Evolutionary conservation across 1,284 basidiomycete species (phyloP).

Genomic region (Cutaneotrichosporon cavernicola): DNA sequence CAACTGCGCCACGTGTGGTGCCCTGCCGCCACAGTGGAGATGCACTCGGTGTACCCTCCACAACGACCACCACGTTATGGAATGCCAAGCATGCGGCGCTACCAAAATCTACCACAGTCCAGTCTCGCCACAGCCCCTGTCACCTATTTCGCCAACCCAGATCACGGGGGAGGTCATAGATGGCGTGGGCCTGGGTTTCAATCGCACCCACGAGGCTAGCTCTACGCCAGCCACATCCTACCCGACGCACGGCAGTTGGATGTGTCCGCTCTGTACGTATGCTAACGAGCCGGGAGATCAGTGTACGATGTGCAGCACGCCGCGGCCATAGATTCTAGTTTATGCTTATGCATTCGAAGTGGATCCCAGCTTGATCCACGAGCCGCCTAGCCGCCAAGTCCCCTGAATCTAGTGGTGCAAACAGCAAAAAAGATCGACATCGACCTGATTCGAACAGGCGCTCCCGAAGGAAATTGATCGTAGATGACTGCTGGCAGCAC

Average conservation of each 20-base stretch:
- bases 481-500: neutral
- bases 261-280: neutral
- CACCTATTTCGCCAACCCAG: neutral
- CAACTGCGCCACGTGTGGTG: neutral
- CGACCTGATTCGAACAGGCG: conserved; percentile 2
- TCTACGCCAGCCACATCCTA: neutral
- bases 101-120: neutral
- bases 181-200: neutral
- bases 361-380: no score
- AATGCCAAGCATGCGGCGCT: neutral
- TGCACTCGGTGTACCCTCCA: neutral
- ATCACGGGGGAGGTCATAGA: neutral
- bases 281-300: neutral
- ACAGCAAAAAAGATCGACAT: neutral
- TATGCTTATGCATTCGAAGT: no score
- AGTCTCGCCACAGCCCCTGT: neutral
- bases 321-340: neutral
- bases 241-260: neutral
- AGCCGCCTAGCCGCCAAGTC: neutral
- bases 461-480: conserved; percentile 2
- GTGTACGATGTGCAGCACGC: neutral
- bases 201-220: neutral
- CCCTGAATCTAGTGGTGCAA: neutral
- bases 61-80: neutral
- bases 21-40: neutral